Percentiles rank a stretch among this genome's conserved stretches.
phyloP scores from a whole-genome alignment of 768 basidiomycete genomes.

The Pleurotus salmoneostramineus region DNA sequence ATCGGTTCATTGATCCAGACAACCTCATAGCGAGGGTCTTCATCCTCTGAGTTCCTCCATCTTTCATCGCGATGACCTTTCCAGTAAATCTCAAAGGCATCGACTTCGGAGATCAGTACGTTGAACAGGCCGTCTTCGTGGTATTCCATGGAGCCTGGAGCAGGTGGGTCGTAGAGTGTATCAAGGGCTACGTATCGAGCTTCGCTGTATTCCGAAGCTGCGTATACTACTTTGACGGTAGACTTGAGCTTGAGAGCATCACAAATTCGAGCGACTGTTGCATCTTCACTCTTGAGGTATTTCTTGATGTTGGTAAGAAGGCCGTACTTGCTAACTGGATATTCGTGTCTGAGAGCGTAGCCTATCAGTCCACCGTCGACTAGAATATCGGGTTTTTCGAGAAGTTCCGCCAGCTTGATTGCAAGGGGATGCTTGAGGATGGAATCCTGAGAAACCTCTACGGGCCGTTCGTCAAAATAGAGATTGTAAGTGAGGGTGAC shows the following conservation, averaged over 20 bases:
- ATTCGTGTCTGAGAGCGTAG: slow-evolving; percentile 14
- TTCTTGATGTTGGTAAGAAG: background rate
- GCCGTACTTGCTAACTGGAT: background rate
- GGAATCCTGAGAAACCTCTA: no score
- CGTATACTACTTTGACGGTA: background rate
- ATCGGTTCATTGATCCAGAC: background rate
- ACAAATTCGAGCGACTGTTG: background rate
- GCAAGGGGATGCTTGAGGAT: no score
- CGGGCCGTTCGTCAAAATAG: slow-evolving; percentile 17
- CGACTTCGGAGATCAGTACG: background rate
- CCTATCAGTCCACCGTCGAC: slow-evolving; percentile 10
- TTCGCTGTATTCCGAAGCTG: background rate
- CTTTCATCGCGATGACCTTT: background rate
- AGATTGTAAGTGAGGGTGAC: slow-evolving; percentile 40
- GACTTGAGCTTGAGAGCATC: background rate
- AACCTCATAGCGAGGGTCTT: background rate
- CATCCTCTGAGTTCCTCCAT: no score
- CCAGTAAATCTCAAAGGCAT: background rate
- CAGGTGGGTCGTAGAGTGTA: background rate
- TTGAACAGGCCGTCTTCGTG: background rate
- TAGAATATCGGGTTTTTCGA: background rate
- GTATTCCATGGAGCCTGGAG: background rate
- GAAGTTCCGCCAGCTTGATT: background rate
- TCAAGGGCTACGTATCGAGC: background rate
- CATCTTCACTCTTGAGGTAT: background rate